Conservation (phyloP, 1,284 basidiomycete species). For the Pseudozyma pruni region DNA sequence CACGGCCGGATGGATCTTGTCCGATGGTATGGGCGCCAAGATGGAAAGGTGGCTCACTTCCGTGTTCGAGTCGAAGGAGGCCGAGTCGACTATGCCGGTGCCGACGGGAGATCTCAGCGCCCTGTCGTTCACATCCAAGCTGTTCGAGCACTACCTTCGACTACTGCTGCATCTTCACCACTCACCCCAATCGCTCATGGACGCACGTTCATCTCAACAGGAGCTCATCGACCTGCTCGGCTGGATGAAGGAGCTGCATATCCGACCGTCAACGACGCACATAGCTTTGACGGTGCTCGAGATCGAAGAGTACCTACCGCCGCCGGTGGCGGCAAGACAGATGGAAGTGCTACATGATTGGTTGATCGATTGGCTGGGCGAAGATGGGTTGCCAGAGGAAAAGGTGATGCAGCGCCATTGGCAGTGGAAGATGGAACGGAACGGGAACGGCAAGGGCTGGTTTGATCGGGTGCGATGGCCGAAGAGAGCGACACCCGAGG, state of each 20-base stretch:
- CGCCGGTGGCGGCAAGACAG: conserved; percentile 25
- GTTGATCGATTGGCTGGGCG: conserved; percentile 30
- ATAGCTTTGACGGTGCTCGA: conserved; percentile 36
- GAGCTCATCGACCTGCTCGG: conserved; percentile 32
- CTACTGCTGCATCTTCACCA: conserved; percentile 30
- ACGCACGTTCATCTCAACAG: background rate
- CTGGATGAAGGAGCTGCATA: conserved; percentile 35
- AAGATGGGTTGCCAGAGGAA: conserved; percentile 9
- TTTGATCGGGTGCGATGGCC: conserved; percentile 14
- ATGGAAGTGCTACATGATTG: conserved; percentile 31
- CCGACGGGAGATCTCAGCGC: conserved; percentile 1
- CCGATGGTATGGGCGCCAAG: conserved; percentile 18
- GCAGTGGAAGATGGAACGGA: conserved; percentile 40
- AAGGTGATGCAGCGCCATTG: conserved; percentile 26
- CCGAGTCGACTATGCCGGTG: background rate
- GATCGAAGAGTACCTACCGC: conserved; percentile 35
- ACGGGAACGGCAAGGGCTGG: conserved; percentile 25
- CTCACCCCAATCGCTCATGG: conserved; percentile 8
- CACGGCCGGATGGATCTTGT: conserved; percentile 28
- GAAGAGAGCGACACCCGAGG: background rate
- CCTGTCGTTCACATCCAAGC: conserved; percentile 23
- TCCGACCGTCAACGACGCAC: conserved; percentile 19
- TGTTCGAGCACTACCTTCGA: conserved; percentile 41
- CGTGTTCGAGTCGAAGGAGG: conserved; percentile 8
- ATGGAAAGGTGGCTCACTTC: conserved; percentile 42